phyloP scores from a whole-genome alignment of 257 asterid species.

The Schizonepeta tenuifolia region DNA sequence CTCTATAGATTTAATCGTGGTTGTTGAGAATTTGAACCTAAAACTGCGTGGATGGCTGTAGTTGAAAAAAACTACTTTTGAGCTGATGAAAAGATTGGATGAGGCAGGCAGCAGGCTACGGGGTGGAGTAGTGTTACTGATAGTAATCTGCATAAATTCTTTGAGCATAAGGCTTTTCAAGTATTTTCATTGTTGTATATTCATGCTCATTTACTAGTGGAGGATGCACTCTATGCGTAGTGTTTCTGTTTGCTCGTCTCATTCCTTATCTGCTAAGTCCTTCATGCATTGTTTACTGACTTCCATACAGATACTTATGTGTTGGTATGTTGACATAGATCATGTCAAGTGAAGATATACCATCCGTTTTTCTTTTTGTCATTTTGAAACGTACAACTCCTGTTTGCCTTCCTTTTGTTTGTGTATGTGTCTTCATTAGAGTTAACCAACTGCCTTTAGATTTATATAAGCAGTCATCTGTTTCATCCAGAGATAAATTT shows the following conservation, averaged over 20 bases:
- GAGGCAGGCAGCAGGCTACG: too few relatives aligned
- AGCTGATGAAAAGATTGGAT: not conserved
- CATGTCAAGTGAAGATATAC: too few relatives aligned
- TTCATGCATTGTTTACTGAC: not conserved
- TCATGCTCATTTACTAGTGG: not conserved
- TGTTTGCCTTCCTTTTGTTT: too few relatives aligned
- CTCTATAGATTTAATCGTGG: not conserved
- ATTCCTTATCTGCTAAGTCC: not conserved
- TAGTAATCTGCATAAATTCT: not conserved
- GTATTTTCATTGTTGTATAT: constrained; percentile 3
- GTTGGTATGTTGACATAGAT: not conserved
- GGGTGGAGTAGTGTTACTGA: not conserved
- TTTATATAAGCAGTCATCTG: not conserved
- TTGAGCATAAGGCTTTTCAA: not conserved
- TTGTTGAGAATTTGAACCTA: not conserved
- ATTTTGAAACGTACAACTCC: too few relatives aligned
- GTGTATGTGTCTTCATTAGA: too few relatives aligned
- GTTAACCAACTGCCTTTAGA: not conserved
- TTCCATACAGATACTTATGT: too few relatives aligned
- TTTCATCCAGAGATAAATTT: not conserved
- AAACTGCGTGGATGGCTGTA: not conserved
- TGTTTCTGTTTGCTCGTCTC: not conserved
- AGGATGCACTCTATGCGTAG: too few relatives aligned
- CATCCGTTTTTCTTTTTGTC: too few relatives aligned
- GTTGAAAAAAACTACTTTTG: too few relatives aligned